These are phyloP conservation scores for Sclerotinia glacialis DNA, from an alignment of 2,329 filamentous ascomycete genomes.

Conservation along the genomic window DNA sequence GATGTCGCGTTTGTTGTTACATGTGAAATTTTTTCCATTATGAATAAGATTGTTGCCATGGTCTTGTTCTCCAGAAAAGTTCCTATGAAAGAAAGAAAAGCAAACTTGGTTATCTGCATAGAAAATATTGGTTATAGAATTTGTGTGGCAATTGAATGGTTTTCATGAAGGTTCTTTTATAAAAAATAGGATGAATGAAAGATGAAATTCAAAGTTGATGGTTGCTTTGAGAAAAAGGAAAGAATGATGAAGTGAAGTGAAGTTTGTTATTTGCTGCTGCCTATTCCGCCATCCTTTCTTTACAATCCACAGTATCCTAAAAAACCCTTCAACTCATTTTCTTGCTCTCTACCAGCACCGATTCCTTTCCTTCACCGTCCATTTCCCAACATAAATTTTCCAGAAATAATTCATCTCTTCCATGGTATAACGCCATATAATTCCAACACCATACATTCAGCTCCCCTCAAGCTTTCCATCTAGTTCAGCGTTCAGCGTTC, in stretches of 20 bases:
- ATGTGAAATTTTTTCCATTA: neutral
- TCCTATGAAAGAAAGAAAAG: neutral
- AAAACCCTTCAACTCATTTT: neutral
- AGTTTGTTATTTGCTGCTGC: neutral
- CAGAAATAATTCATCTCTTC: neutral
- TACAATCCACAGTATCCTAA: neutral
- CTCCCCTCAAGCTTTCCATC: neutral
- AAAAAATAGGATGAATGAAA: neutral
- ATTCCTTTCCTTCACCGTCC: neutral
- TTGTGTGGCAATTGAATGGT: neutral
- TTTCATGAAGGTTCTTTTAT: accelerated
- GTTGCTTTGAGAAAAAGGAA: neutral
- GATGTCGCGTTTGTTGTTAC: neutral
- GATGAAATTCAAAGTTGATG: neutral
- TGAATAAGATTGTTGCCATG: neutral
- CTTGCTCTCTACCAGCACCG: neutral
- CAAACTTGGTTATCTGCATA: neutral
- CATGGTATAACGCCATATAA: too few relatives aligned
- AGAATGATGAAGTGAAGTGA: neutral
- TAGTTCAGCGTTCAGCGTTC: too few relatives aligned
- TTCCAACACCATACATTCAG: neutral
- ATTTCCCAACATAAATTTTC: neutral
- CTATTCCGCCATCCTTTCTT: neutral
- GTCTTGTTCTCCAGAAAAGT: neutral
- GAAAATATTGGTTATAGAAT: neutral